Evolutionary conservation across 257 asterid genomes (phyloP).

Genomic region (Echium plantagineum): DNA sequence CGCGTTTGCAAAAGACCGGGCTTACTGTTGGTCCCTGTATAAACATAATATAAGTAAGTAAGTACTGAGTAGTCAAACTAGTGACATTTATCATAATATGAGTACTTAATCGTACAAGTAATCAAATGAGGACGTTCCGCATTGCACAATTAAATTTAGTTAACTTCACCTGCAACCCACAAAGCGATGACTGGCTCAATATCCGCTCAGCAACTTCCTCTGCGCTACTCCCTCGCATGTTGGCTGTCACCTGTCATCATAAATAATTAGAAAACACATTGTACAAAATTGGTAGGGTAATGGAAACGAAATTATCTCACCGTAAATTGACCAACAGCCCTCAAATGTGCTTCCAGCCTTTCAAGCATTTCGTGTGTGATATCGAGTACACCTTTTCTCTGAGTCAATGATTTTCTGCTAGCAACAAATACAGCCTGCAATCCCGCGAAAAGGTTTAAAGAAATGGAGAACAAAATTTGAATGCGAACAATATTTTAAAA

Average conservation of each 20-base stretch:
- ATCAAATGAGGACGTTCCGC: too few species aligned
- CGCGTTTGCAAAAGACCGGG: slow-evolving; percentile 67
- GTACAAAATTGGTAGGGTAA: slow-evolving; percentile 3
- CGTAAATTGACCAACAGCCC: slow-evolving; percentile 81
- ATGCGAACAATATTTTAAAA: not conserved
- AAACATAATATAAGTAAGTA: not conserved
- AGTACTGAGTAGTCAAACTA: not conserved
- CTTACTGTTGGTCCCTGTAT: slow-evolving; percentile 90
- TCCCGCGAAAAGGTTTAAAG: slow-evolving; percentile 11
- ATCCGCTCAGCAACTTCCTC: slow-evolving; percentile 89
- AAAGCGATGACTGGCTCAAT: slow-evolving; percentile 65
- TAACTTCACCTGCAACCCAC: slow-evolving; percentile 77
- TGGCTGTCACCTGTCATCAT: slow-evolving; percentile 67
- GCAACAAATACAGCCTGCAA: slow-evolving; percentile 89
- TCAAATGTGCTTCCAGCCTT: slow-evolving; percentile 90
- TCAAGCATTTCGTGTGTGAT: slow-evolving; percentile 93
- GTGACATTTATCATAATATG: too few species aligned
- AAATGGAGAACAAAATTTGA: slow-evolving; percentile 7
- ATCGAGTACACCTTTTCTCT: slow-evolving; percentile 70
- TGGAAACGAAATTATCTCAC: slow-evolving; percentile 27
- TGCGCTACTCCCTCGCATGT: slow-evolving; percentile 90
- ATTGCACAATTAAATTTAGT: slow-evolving; percentile 1
- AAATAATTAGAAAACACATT: slow-evolving; percentile 10
- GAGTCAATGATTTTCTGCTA: slow-evolving; percentile 71
- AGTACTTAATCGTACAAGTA: too few species aligned